These are phyloP conservation scores for Kitagawia praeruptora DNA, from an alignment of 129 eudicot species.

Conservation along the genomic window DNA sequence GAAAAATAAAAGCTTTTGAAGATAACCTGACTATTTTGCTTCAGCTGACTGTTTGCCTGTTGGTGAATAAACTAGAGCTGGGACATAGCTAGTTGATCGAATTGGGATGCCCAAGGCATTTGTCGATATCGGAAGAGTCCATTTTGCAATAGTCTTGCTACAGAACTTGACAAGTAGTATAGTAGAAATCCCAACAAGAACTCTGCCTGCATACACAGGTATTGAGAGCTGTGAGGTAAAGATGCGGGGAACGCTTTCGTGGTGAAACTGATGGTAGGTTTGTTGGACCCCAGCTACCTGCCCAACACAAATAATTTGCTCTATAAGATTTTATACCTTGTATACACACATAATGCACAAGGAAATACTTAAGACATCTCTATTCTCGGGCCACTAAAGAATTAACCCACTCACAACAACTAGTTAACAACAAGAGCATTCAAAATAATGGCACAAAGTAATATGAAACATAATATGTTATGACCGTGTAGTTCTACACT, in stretches of 20 bases:
- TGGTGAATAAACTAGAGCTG: slow-evolving; percentile 34
- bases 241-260: slow-evolving; percentile 60
- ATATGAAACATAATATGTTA: not conserved
- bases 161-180: slow-evolving; percentile 79
- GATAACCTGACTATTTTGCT: slow-evolving; percentile 60
- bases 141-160: slow-evolving; percentile 89
- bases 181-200: slow-evolving; percentile 73
- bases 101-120: slow-evolving; percentile 67
- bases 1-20: slow-evolving; percentile 53
- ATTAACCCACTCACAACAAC: not conserved
- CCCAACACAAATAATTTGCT: slow-evolving; percentile 5
- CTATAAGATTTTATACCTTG: not conserved
- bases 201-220: slow-evolving; percentile 50
- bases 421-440: not conserved
- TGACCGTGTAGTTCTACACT: slow-evolving; percentile 23
- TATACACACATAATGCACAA: not conserved
- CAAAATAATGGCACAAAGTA: not conserved
- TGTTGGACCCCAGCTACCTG: slow-evolving; percentile 85
- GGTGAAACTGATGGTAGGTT: slow-evolving; percentile 81
- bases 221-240: slow-evolving; percentile 54
- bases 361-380: not conserved
- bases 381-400: not conserved
- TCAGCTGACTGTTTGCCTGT: slow-evolving; percentile 35
- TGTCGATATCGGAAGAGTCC: slow-evolving; percentile 77
- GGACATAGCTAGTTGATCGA: slow-evolving; percentile 59